Percentiles rank a stretch among this genome's conserved stretches.
phyloP scores from a whole-genome alignment of 306 rosid species.

The Lathyrus oleraceus region DNA sequence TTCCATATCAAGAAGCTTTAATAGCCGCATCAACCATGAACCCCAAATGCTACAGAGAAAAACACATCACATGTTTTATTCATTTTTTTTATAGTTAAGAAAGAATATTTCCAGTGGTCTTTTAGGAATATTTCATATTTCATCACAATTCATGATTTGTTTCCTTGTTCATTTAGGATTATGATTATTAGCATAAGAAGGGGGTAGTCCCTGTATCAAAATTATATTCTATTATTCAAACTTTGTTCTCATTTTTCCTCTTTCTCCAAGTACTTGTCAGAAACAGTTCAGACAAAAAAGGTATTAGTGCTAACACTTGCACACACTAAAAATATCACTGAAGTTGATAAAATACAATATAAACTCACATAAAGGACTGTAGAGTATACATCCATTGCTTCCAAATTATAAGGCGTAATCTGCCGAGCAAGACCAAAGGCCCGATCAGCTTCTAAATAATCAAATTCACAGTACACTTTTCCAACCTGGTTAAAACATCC shows the following conservation, averaged over 20 bases:
- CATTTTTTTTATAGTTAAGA: slow-evolving; percentile 9
- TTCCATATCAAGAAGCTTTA: not conserved
- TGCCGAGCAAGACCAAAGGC: slow-evolving; percentile 85
- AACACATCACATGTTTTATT: not conserved
- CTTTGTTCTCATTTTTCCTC: no score
- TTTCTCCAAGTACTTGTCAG: no score
- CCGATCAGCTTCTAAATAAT: slow-evolving; percentile 86
- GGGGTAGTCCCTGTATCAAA: no score
- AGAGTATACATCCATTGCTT: slow-evolving; percentile 96
- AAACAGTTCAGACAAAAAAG: no score
- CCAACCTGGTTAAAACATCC: slow-evolving; percentile 72
- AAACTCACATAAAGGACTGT: slow-evolving; percentile 96
- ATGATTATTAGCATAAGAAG: no score
- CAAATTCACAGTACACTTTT: slow-evolving; percentile 81
- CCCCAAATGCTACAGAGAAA: slow-evolving; percentile 23
- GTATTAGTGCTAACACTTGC: not conserved
- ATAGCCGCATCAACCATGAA: slow-evolving; percentile 12
- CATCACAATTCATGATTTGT: not conserved
- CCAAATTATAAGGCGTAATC: slow-evolving; percentile 79
- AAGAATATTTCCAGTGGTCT: slow-evolving; percentile 6
- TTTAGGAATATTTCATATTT: slow-evolving; percentile 4
- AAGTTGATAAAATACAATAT: slow-evolving; percentile 25
- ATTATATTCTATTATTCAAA: no score
- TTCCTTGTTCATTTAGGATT: slow-evolving; percentile 10
- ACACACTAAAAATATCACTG: not conserved